A percentile compares a stretch with the other conserved stretches of the same genome.
Evolutionary conservation across 345 rosid genomes (phyloP).

Genomic region (Eucalyptus shirleyi): DNA sequence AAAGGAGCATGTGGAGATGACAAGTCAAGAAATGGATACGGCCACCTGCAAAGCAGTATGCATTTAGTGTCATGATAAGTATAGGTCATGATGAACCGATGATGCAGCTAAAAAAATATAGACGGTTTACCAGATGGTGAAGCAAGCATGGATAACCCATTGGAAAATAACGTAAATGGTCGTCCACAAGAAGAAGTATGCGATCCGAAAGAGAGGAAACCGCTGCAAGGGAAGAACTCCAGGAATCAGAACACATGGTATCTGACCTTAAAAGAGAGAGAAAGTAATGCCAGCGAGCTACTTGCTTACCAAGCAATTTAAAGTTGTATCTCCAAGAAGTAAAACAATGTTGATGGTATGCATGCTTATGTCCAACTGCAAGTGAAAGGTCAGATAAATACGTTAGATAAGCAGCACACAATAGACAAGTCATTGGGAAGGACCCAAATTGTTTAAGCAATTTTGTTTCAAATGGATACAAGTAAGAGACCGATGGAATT

Average conservation of each 20-base stretch:
- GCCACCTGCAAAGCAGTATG: conserved; percentile 64
- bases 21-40: conserved; percentile 90
- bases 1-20: conserved; percentile 79
- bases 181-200: conserved; percentile 88
- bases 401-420: neutral
- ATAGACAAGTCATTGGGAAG: neutral
- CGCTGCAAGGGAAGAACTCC: conserved; percentile 26
- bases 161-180: conserved; percentile 68
- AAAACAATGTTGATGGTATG: conserved; percentile 73
- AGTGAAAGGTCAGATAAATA: neutral
- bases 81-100: neutral
- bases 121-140: conserved; percentile 44
- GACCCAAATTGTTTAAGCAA: neutral
- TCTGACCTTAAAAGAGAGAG: neutral
- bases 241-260: neutral
- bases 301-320: conserved; percentile 66
- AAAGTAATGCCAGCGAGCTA: neutral
- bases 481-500: neutral
- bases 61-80: neutral
- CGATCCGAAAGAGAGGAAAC: conserved; percentile 81
- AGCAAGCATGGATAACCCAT: conserved; percentile 74
- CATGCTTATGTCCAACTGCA: conserved; percentile 74
- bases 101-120: neutral
- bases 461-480: neutral
- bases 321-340: conserved; percentile 66